These are phyloP conservation scores for Camelina neglecta DNA, from an alignment of 345 rosid species.

Conservation along the genomic window DNA sequence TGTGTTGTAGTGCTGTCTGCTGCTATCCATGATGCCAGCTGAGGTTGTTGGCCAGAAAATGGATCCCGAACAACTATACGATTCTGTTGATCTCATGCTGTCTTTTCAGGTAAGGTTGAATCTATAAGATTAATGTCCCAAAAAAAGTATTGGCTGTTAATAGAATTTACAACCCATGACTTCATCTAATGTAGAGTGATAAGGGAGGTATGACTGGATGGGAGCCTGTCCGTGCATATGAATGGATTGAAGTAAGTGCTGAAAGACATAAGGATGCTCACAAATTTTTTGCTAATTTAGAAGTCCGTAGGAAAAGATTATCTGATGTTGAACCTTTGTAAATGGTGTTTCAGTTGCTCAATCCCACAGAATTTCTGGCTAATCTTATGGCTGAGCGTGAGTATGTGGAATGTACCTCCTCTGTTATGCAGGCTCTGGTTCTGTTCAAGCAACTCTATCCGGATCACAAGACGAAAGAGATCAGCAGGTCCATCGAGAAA, in stretches of 20 bases:
- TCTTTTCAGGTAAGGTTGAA: slow-evolving; percentile 56
- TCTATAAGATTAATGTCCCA: not conserved
- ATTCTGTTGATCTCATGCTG: slow-evolving; percentile 61
- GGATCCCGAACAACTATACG: slow-evolving; percentile 48
- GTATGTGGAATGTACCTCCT: slow-evolving; percentile 57
- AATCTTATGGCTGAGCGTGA: slow-evolving; percentile 49
- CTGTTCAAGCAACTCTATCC: slow-evolving; percentile 51
- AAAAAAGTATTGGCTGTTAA: not conserved
- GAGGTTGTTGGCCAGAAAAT: slow-evolving; percentile 61
- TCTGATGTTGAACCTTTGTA: not conserved
- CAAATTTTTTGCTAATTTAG: not conserved
- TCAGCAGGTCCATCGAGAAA: slow-evolving; percentile 38
- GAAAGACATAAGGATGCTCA: not conserved
- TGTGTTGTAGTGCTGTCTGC: slow-evolving; percentile 56
- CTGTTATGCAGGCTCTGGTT: slow-evolving; percentile 51
- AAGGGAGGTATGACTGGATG: slow-evolving; percentile 50
- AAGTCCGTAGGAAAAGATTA: not conserved
- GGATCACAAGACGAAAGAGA: slow-evolving; percentile 49
- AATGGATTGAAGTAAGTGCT: slow-evolving; percentile 57
- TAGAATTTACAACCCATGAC: not conserved
- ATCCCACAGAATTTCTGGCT: slow-evolving; percentile 55
- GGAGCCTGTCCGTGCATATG: slow-evolving; percentile 53
- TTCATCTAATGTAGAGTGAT: slow-evolving; percentile 50
- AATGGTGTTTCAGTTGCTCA: slow-evolving; percentile 46
- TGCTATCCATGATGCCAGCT: slow-evolving; percentile 65